phyloP scores from a whole-genome alignment of 495 filamentous ascomycete species.

The Penicillium silybi region DNA sequence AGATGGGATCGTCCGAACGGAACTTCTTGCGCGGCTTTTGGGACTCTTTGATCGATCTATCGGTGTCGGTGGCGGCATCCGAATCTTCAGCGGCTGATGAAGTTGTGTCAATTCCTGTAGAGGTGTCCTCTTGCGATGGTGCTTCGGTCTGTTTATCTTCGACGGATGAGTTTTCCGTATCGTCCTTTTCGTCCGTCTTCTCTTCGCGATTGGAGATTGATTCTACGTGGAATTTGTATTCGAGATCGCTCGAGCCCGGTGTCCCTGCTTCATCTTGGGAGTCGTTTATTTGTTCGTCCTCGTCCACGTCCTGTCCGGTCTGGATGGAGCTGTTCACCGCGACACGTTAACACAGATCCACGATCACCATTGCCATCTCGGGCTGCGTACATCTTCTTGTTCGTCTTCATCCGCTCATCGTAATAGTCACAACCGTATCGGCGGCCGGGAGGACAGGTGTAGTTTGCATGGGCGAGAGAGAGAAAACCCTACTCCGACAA shows the following conservation, averaged over 20 bases:
- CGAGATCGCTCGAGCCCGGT: not conserved
- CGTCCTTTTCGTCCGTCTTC: constrained; percentile 6
- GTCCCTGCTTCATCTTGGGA: not conserved
- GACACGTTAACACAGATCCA: not conserved
- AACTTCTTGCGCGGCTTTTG: constrained; percentile 20
- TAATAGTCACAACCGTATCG: constrained; percentile 66
- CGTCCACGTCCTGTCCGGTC: not conserved
- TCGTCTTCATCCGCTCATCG: constrained; percentile 69
- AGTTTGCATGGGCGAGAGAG: constrained; percentile 67
- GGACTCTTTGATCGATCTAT: constrained; percentile 1
- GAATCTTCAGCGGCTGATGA: not conserved
- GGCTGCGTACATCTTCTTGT: constrained; percentile 35
- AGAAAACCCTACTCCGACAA: constrained; percentile 41
- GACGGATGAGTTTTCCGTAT: constrained; percentile 1
- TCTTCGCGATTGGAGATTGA: not conserved
- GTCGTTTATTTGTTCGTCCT: constrained; percentile 1
- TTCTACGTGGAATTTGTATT: constrained; percentile 17
- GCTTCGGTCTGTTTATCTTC: not conserved
- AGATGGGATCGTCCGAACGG: constrained; percentile 52
- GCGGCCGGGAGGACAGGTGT: constrained; percentile 57
- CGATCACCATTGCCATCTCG: not conserved
- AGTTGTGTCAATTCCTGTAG: not conserved
- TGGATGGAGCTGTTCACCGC: constrained; percentile 21
- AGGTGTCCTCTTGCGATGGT: not conserved
- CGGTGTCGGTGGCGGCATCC: not conserved